Evolutionary conservation across 2,329 filamentous ascomycete species (phyloP), one percentile per base, ranked within the genome.

Genomic region (Talaromyces marneffei): DNA sequence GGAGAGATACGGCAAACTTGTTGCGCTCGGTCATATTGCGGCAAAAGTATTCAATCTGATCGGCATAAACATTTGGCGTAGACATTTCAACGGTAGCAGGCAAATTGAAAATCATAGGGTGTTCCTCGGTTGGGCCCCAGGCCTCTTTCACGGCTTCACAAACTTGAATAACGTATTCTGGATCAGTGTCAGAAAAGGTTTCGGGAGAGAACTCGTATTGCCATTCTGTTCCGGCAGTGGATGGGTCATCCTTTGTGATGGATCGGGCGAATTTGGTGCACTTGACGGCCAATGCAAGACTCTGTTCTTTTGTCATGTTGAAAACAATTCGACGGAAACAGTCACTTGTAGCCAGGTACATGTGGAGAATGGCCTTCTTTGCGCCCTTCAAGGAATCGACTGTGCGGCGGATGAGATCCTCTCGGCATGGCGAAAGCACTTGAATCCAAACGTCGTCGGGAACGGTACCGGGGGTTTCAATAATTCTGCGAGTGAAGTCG

Each of bases 11-110:
- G 69, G 87, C 90, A 56, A 96, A 83, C 79, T 92, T 94, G 70
- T 96, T 88, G 57, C 92, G 83, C 75, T 96, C 89, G 0, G 83
- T 83, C 71, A 97, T 92, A 73, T 93, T 83, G 57, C 82, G 85
- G 80, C 91, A 96, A 77, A 99, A 99, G 78, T 91, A 96, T 75
- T 99, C 94, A 65, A 99, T 90, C 78, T 95, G 89, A 72, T 99
- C 94, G 55, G 94, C 94, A 74, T 94, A 99, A 53, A 97, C 85
- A 73, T 99, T 99, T 35, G 92, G 92, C 0, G 94, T 97, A 0
- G 91, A 79, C 87, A 97, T 87, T 78, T 99, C 94, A 37, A 97
- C 93, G 0, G 94, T 99, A 1, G 94, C 93, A 0, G 94, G 93
- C 57, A 99, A 83, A 79, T 97, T 97, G 83, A 99, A 94, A 73